Percentiles rank a stretch among this genome's conserved stretches.
Conservation (phyloP, 495 filamentous ascomycete species). For the Aspergillus bridgeri region DNA sequence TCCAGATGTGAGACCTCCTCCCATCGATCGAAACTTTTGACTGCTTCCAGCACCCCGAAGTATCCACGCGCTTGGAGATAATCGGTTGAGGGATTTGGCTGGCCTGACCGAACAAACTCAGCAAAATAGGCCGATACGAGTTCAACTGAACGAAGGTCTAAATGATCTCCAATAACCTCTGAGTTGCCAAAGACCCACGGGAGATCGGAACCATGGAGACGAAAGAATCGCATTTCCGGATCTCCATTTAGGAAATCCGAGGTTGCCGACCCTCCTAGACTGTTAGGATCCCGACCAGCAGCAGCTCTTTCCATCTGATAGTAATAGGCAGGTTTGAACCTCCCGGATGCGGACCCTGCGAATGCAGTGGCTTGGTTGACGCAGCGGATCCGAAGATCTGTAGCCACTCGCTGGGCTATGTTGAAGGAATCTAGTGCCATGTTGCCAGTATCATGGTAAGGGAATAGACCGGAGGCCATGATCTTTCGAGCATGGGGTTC, state of each 20-base stretch:
- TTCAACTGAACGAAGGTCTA: conserved; percentile 24
- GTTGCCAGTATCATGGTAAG: conserved; percentile 36
- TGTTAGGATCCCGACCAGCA: conserved; percentile 38
- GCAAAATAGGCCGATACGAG: conserved; percentile 30
- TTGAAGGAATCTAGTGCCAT: conserved; percentile 44
- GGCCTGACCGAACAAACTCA: conserved; percentile 24
- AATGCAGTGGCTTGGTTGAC: conserved; percentile 45
- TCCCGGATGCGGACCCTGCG: conserved; percentile 27
- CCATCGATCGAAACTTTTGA: conserved; percentile 14
- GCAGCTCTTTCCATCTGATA: conserved; percentile 43
- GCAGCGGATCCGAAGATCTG: conserved; percentile 44
- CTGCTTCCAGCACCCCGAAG: conserved; percentile 18
- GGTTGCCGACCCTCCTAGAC: conserved; percentile 31
- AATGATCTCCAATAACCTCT: conserved; percentile 20
- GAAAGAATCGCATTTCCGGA: conserved; percentile 27
- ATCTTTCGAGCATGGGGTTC: conserved; percentile 31
- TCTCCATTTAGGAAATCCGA: conserved; percentile 32
- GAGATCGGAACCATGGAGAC: conserved; percentile 28
- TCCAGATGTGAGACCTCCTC: conserved; percentile 8
- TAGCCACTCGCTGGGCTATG: conserved; percentile 37
- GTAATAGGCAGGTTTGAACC: conserved; percentile 40
- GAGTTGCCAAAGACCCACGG: conserved; percentile 28
- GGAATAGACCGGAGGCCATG: conserved; percentile 39
- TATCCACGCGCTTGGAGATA: conserved; percentile 35
- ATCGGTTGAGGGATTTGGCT: conserved; percentile 26